Evolutionary conservation across 768 basidiomycete genomes (phyloP), one percentile per base, ranked within the genome.

Genomic region (Suillus placidus): DNA sequence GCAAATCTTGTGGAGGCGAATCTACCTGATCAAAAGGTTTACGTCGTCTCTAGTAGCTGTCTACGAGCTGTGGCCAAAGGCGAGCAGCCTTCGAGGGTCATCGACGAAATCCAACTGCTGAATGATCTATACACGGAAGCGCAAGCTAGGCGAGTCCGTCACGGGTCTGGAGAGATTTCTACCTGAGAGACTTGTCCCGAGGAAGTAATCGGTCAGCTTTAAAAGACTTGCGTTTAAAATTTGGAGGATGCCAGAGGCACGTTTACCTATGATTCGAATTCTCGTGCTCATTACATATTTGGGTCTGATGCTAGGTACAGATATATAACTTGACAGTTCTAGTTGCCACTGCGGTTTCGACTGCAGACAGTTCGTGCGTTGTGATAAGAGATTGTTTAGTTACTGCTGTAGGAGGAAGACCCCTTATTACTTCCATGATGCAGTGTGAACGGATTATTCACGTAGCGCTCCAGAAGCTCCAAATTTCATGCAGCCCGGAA

Each of bases 21-120:
- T 37, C 55, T 73, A 30, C 70, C 70, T 5, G 62, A 69, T 12
- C 64, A 70, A 43, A 71, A 60, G 45, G 72, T 68, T 3, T 73
- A 71, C 26, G 60, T 73, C 23, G 72, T 73, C 10, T 70, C 67
- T 42, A 71, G 65, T 54, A 63, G 26, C 9, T 45, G 66, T 1
- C 47, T 73, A 14, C 35, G 52, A 32, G 58, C 64, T 30, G 58
- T 72, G 3, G 54, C 68, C 14, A 63, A 61, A 42, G 51, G 47
- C 4, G 34, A 62, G 16, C 40, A 52, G 23, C 56, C 65, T 38
- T 26, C 35, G 51, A 66, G 47, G 45, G 57, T 16, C 9, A 68
- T 69, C 37, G 67, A 71, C 30, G 70, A 71, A 35, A 23, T 66
- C 1, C 63, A 70, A 0, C 38, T 71, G 20, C 54, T 70, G 47